Evolutionary conservation across 2,329 filamentous ascomycete genomes (phyloP), one percentile per base, ranked within the genome.

Genomic region (Ophiostoma sp.): DNA sequence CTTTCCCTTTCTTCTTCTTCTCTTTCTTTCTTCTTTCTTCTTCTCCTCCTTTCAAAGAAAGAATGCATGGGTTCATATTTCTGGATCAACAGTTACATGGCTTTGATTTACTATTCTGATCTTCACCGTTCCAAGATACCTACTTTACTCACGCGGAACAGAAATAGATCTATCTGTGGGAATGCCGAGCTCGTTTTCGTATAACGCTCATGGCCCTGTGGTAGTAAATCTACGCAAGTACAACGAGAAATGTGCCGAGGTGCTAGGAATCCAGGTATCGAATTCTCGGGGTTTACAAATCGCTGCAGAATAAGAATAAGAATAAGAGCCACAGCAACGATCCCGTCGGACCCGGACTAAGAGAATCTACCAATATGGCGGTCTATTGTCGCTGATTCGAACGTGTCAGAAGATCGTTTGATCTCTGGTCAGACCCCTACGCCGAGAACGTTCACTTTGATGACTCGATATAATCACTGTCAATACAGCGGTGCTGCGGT

Each of bases 221-320:
- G n/a, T 18, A 52, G 5, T 18, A 18, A 47, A 11, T 47, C 16
- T 47, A 12, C 27, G 6, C 49, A 55, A 55, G 49, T 9, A 55
- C 49, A 55, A 55, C 27, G 8, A 11, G 9, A 45, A 55, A 55
- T 55, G 49, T 55, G n/a, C 49, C n/a, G 47, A n/a, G 16, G 45
- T 16, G 27, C 49, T 8, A 27, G 7, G 49, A 55, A 27, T 52
- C 49, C 27, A 27, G 49, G n/a, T 9, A 8, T 47, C 42, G 4
- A 44, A 27, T 11, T 36, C 49, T 55, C 49, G 18, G 55, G 55
- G 55, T 16, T 60, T 60, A 60, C 49, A 27, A 55, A 55, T 52
- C 47, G 49, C 49, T 55, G 11, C 7, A 60, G 55, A 60, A 60
- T 60, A 60, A 60, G 55, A 60, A 60, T 60, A 60, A 60, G 55